These are phyloP conservation scores for Verticillium albo-atrum DNA, from an alignment of 2,329 filamentous ascomycete genomes.

Conservation along the genomic window DNA sequence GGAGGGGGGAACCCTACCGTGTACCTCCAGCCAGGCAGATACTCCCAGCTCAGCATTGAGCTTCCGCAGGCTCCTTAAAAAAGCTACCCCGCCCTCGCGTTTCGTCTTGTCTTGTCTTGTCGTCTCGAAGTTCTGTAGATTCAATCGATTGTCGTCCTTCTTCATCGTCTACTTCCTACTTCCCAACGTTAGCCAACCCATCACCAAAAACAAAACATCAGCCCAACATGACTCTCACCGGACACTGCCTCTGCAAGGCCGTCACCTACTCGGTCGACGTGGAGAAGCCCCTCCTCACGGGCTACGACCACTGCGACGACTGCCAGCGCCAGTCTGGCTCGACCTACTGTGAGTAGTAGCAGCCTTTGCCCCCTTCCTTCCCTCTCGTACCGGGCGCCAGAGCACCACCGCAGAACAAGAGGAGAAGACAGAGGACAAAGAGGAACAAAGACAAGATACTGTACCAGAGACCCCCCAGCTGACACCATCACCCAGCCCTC, in stretches of 20 bases:
- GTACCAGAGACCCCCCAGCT: background rate
- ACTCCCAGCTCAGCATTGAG: background rate
- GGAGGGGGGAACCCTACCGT: background rate
- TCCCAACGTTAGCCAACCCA: background rate
- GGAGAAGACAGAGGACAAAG: background rate
- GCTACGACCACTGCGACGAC: conserved; percentile 69
- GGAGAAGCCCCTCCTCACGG: conserved; percentile 48
- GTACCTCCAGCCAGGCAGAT: too few species aligned
- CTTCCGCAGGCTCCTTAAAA: background rate
- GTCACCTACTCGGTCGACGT: conserved; percentile 62
- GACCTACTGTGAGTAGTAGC: conserved; percentile 55
- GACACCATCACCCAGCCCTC: conserved; percentile 44
- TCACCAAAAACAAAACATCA: conserved; percentile 19
- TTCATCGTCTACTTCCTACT: background rate
- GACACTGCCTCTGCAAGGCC: conserved; percentile 68
- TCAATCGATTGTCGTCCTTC: too few species aligned
- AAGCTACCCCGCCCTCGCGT: background rate
- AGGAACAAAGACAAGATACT: background rate
- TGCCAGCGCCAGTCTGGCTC: conserved; percentile 67
- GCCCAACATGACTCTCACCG: conserved; percentile 57
- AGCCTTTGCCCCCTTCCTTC: background rate
- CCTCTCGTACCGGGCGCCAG: background rate
- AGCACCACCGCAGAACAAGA: background rate
- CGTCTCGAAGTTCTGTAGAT: background rate
- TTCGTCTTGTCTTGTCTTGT: background rate